These are phyloP conservation scores for Rhynchosporium graminicola DNA, from an alignment of 2,329 filamentous ascomycete genomes.

Conservation along the genomic window DNA sequence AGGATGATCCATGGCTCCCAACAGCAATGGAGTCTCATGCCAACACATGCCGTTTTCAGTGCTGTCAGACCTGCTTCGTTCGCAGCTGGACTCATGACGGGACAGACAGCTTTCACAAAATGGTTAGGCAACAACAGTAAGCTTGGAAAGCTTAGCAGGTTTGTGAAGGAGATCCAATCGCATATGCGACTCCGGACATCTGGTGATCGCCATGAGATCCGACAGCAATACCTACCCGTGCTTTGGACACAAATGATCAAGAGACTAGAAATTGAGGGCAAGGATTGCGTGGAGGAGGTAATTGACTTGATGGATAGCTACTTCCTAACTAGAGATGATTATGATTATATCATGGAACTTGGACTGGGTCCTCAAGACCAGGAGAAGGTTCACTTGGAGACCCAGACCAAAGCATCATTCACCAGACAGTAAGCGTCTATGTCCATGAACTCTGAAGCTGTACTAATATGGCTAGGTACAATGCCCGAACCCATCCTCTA, in stretches of 20 bases:
- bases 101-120: constrained; percentile 73
- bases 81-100: constrained; percentile 74
- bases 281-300: constrained; percentile 76
- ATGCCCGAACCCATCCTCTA: constrained; percentile 79
- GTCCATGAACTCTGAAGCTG: background rate
- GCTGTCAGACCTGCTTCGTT: constrained; percentile 91
- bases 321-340: constrained; percentile 91
- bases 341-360: constrained; percentile 88
- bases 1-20: constrained; percentile 98
- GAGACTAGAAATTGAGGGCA: constrained; percentile 74
- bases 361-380: constrained; percentile 84
- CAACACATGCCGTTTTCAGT: constrained; percentile 91
- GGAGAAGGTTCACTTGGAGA: constrained; percentile 73
- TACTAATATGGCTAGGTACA: constrained; percentile 63
- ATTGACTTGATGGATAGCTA: constrained; percentile 98
- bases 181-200: constrained; percentile 93
- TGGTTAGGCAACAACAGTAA: constrained; percentile 98
- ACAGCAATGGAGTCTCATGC: constrained; percentile 98
- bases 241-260: constrained; percentile 82
- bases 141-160: constrained; percentile 72
- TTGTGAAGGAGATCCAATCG: constrained; percentile 90
- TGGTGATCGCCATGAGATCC: constrained; percentile 88
- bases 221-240: constrained; percentile 89
- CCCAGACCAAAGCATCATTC: constrained; percentile 84
- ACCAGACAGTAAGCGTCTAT: constrained; percentile 71